Evolutionary conservation across 345 rosid species (phyloP).

Genomic region (Euphorbia tirucalli): DNA sequence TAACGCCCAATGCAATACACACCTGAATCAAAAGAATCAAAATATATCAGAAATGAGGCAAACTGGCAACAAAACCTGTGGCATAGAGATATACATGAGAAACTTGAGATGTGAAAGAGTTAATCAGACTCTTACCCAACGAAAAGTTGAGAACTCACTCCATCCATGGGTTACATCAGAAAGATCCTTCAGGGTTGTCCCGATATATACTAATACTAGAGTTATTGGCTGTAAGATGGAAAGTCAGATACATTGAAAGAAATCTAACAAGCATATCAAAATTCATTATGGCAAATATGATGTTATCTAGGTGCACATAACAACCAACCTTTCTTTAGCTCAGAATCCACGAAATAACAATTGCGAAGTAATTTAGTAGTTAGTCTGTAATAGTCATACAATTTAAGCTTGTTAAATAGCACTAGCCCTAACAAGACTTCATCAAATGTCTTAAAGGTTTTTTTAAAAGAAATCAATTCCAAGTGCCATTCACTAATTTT

Average conservation of each 20-base stretch:
- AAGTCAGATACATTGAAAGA: constrained; percentile 16
- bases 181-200: constrained; percentile 96
- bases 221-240: constrained; percentile 78
- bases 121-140: constrained; percentile 60
- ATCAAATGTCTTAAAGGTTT: not conserved
- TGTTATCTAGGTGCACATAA: not conserved
- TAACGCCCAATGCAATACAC: constrained; percentile 54
- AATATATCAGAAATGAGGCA: constrained; percentile 16
- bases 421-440: not conserved
- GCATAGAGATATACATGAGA: not conserved
- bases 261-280: not conserved
- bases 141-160: constrained; percentile 78
- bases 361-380: no score
- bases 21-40: constrained; percentile 46
- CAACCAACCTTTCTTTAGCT: not conserved
- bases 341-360: no score
- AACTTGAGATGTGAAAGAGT: not conserved
- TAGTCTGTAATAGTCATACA: no score
- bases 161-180: constrained; percentile 99
- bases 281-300: no score
- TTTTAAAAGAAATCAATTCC: not conserved
- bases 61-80: constrained; percentile 14
- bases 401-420: not conserved
- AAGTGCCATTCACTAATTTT: not conserved
- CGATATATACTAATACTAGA: constrained; percentile 77